Conservation (phyloP, 768 basidiomycete species). For the Russula earlei region DNA sequence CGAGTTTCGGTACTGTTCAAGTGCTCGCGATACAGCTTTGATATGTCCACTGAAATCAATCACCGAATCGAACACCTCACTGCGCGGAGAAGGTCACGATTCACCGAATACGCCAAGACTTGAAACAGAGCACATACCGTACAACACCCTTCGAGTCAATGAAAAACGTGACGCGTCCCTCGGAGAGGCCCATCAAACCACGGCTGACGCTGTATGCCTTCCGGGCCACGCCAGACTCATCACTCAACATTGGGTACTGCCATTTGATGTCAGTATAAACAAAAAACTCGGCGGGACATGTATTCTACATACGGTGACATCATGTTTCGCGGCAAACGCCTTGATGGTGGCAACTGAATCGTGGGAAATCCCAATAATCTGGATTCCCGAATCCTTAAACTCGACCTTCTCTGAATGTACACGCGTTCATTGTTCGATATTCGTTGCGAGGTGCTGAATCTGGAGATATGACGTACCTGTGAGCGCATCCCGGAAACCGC, state of each 20-base stretch:
- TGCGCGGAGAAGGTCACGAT: constrained; percentile 23
- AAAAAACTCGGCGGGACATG: not conserved
- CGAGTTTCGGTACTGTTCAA: constrained; percentile 37
- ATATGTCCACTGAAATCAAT: constrained; percentile 48
- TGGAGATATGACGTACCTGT: constrained; percentile 35
- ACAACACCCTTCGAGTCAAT: constrained; percentile 65
- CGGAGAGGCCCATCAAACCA: constrained; percentile 54
- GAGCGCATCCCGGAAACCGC: constrained; percentile 72
- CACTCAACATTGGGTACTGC: constrained; percentile 75
- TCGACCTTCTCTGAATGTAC: constrained; percentile 43
- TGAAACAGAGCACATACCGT: constrained; percentile 32
- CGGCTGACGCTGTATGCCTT: constrained; percentile 59
- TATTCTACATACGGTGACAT: constrained; percentile 44
- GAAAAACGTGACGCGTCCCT: constrained; percentile 64
- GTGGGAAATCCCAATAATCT: constrained; percentile 64
- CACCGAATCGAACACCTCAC: constrained; percentile 50
- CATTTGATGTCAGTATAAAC: not conserved
- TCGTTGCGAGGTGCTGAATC: not conserved
- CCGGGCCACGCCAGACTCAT: constrained; percentile 49
- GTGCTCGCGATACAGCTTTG: constrained; percentile 55
- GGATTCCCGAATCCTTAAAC: constrained; percentile 54
- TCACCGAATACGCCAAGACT: not conserved
- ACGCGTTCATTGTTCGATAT: not conserved
- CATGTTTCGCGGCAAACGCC: constrained; percentile 60
- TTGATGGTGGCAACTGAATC: constrained; percentile 69